phyloP scores from a whole-genome alignment of 2,329 filamentous ascomycete species.

The Xylariaceae sp. region DNA sequence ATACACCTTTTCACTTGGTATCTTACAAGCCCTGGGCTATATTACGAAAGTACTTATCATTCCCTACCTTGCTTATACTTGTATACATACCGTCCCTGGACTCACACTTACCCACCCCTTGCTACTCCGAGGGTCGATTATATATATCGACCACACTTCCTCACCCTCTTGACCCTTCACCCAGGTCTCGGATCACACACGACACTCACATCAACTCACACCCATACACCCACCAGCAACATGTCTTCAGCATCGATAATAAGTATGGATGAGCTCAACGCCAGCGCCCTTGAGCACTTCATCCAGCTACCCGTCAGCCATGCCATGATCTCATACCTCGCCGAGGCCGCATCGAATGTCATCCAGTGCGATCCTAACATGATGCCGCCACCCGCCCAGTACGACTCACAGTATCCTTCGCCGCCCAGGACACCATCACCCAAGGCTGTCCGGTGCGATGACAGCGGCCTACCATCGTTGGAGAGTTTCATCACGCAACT shows the following conservation, averaged over 20 bases:
- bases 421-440: slow-evolving; percentile 47
- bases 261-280: slow-evolving; percentile 56
- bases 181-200: slow-evolving; percentile 17
- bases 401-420: slow-evolving; percentile 40
- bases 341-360: slow-evolving; percentile 67
- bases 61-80: background rate
- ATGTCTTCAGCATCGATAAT: slow-evolving; percentile 47
- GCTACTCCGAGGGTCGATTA: slow-evolving; percentile 17
- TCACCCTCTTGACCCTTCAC: slow-evolving; percentile 17
- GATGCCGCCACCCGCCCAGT: slow-evolving; percentile 42
- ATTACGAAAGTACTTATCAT: background rate
- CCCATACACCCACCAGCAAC: slow-evolving; percentile 28
- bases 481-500: slow-evolving; percentile 90
- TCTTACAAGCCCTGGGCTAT: slow-evolving; percentile 3
- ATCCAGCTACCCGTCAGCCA: slow-evolving; percentile 69
- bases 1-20: slow-evolving; percentile 26
- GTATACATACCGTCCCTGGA: slow-evolving; percentile 10
- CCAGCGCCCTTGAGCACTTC: slow-evolving; percentile 72
- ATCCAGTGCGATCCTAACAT: slow-evolving; percentile 69
- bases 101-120: slow-evolving; percentile 17
- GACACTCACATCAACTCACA: slow-evolving; percentile 21
- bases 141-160: slow-evolving; percentile 29
- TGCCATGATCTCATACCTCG: slow-evolving; percentile 74
- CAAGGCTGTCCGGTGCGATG: slow-evolving; percentile 41
- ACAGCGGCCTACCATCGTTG: slow-evolving; percentile 65